A percentile compares a stretch with the other conserved stretches of the same genome.
Evolutionary conservation across 805 yeast species (phyloP).

Genomic region (Nakazawaea ishiwadae): DNA sequence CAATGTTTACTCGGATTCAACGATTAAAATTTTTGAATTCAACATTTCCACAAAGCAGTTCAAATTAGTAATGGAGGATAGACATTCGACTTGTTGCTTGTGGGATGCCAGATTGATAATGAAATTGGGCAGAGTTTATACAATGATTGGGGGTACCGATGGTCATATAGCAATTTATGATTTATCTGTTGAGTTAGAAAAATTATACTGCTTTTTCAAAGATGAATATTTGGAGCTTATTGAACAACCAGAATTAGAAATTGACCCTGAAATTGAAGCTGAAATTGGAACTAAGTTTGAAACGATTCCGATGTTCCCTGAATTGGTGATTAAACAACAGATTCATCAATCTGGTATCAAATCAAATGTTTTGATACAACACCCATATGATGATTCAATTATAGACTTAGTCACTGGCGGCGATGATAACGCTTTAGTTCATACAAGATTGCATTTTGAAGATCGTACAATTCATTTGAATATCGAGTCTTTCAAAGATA

Average conservation of each 20-base stretch:
- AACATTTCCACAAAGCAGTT: constrained; percentile 33
- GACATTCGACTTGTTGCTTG: constrained; percentile 73
- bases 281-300: constrained; percentile 6
- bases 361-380: constrained; percentile 34
- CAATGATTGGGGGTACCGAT: constrained; percentile 74
- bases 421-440: constrained; percentile 76
- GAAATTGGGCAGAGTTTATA: constrained; percentile 22
- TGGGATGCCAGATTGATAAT: constrained; percentile 51
- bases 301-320: constrained; percentile 18
- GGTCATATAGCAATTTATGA: constrained; percentile 70
- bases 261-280: constrained; percentile 3
- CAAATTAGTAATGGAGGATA: constrained; percentile 37
- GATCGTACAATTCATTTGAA: constrained; percentile 22
- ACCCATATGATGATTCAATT: constrained; percentile 4
- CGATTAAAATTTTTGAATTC: constrained; percentile 61
- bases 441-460: constrained; percentile 31
- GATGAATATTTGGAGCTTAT: neutral
- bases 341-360: constrained; percentile 88
- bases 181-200: constrained; percentile 24
- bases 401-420: constrained; percentile 70
- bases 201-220: neutral
- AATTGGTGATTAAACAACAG: constrained; percentile 35
- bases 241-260: constrained; percentile 1
- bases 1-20: constrained; percentile 84
- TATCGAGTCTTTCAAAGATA: constrained; percentile 30